A percentile compares a stretch with the other conserved stretches of the same genome.
Evolutionary conservation across 441 rosid genomes (phyloP).

Genomic region (Populus hybrid): DNA sequence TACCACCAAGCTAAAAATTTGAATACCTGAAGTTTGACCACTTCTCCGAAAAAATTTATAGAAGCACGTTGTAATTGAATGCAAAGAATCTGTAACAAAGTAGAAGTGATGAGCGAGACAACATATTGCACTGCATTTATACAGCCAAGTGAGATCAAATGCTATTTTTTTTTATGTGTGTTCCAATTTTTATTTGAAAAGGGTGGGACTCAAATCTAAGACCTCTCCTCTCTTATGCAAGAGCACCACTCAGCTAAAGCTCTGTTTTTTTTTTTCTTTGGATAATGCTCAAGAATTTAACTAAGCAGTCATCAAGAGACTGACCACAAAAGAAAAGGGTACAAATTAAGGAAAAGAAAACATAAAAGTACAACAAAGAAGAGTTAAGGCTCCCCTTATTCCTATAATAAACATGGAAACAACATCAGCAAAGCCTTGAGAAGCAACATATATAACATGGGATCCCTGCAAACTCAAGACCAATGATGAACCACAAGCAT

Average conservation of each 20-base stretch:
- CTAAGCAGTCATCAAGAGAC: too few species aligned
- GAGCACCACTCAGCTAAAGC: neutral
- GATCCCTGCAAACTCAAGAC: too few species aligned
- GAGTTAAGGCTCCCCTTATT: too few species aligned
- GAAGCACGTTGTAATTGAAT: slow-evolving; percentile 80
- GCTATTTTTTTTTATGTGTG: neutral
- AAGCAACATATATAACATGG: too few species aligned
- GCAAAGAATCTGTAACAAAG: slow-evolving; percentile 69
- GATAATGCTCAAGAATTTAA: too few species aligned
- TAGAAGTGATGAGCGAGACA: slow-evolving; percentile 6
- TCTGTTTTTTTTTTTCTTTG: neutral
- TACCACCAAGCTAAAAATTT: slow-evolving; percentile 3
- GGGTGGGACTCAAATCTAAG: neutral
- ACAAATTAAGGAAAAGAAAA: neutral
- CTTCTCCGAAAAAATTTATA: slow-evolving; percentile 54
- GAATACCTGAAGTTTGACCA: slow-evolving; percentile 64
- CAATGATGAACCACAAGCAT: too few species aligned
- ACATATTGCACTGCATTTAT: neutral
- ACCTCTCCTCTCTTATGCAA: neutral
- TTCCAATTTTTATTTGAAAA: neutral
- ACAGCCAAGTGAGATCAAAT: neutral
- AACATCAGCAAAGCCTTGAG: too few species aligned
- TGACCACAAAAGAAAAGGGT: neutral
- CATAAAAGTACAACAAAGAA: too few species aligned
- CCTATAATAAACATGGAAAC: too few species aligned